Evolutionary conservation across 768 basidiomycete genomes (phyloP), one percentile per base, ranked within the genome.

Genomic region (Mycena venus): DNA sequence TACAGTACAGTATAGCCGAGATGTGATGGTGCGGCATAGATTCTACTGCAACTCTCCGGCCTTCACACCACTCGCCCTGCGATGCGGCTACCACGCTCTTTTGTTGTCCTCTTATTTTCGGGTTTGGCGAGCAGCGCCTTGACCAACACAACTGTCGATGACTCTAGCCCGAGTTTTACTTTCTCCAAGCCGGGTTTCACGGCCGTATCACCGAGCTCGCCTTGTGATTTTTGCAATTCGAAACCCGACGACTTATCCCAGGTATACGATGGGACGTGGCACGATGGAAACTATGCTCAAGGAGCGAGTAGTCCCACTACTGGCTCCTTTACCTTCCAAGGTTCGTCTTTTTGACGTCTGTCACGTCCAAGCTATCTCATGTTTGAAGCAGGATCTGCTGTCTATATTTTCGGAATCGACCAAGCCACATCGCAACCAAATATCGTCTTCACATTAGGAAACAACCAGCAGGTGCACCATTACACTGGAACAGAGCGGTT

Each of bases 351-450:
- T 14, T 32, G 34, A 23, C 17, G 17, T n/a, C 19, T 51, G 55
- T 56, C 55, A n/a, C 14, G 7, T 25, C 17, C n/a, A n/a, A n/a
- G n/a, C n/a, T n/a, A n/a, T n/a, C n/a, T n/a, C n/a, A n/a, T n/a
- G 15, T 15, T 27, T 38, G 55, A 58, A n/a, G n/a, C n/a, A 75
- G 74, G 74, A 61, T 66, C 68, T 53, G 74, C 63, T 21, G 64
- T 75, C n/a, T 75, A 75, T 61, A 75, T 75, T 49, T 75, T 66
- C 59, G 74, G 73, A 21, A 74, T 74, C 25, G 73, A 74, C 53
- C 68, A 74, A 58, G 42, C 42, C 7, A 14, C 12, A 21, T 17
- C 23, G 4, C 49, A 69, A 29, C 59, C 67, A 23, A 25, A 74
- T 25, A 68, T 74, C 19, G 67, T n/a, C 15, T 74, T 74, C 42